Evolutionary conservation across 495 filamentous ascomycete genomes (phyloP), one percentile per base, ranked within the genome.

Genomic region (Chaetomidium leptoderma): DNA sequence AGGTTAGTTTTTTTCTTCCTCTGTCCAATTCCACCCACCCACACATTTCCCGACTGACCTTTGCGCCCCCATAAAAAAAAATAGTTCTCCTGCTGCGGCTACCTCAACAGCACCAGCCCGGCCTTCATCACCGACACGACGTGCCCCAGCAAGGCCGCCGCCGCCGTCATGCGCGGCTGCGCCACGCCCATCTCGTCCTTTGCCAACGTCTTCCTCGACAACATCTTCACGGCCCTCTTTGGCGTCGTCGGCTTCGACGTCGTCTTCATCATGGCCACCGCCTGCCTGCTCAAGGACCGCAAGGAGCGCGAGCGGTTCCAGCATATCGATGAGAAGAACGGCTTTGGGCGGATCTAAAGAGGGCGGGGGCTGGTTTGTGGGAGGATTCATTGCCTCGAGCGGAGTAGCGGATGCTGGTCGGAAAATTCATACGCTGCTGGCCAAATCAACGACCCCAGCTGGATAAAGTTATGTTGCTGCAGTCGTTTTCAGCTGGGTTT

Each of bases 41-140:
- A 47, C 27, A 26, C 21, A 4, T 23, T 7, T 11, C 42, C 23
- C 27, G 9, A 48, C 27, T 48, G 27, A 49, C 29, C 26, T 9
- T 1, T 11, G 4, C 2, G 4, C 43, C 43, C 16, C n/a, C 17
- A 3, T 4, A 30, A 8, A 27, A 29, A 11, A 27, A 19, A 40
- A 54, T 62, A 88, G 83, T 89, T 90, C 69, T 70, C 77, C 53
- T 91, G 87, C 81, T 91, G 87, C 62, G 87, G 87, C 36, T 91
- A 87, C 72, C 64, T 78, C 54, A 88, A 88, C 72, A 78, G 73
- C 65, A 82, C 84, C 21, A 78, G 81, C 8, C 85, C 84, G 21
- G 77, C 78, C 39, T 90, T 87, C 72, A 70, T 84, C 29, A 77
- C 72, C 23, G 84, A 89, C 69, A 52, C 62, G 19, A 77, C 73